Base-by-base conservation (phyloP, 768 basidiomycete genomes). In the Hydnomerulius pinastri region DNA sequence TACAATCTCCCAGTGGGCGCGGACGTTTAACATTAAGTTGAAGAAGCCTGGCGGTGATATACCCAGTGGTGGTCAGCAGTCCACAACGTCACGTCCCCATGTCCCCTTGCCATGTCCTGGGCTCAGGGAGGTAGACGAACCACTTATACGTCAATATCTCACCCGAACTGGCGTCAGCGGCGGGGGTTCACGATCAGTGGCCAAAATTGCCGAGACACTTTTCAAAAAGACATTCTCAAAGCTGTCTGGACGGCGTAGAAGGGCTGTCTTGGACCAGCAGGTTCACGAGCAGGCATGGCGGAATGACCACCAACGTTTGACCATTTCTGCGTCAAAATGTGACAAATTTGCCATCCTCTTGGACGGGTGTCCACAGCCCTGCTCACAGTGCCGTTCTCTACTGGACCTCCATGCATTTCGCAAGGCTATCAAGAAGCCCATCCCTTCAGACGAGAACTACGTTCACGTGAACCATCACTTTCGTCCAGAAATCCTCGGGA, bases 231-330 rank as follows among this genome's bases (percentile, higher is more conserved):
- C 4, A 4, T 32, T 5, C 10, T 4, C n/a, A n/a, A n/a, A n/a
- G n/a, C n/a, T n/a, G n/a, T n/a, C n/a, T n/a, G n/a, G n/a, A n/a
- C n/a, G n/a, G n/a, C n/a, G n/a, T n/a, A n/a, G n/a, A n/a, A n/a
- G n/a, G n/a, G n/a, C n/a, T n/a, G n/a, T n/a, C n/a, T n/a, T n/a
- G n/a, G n/a, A n/a, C n/a, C n/a, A 39, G 3, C 59, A 66, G 37
- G 18, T n/a, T 3, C 55, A 63, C 25, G 51, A 59, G 12, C 56
- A 56, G 15, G 33, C 7, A 5, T 72, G 70, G 69, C 39, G 38
- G 30, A 72, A 68, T 38, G 62, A 68, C 48, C 60, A 61, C 38
- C 29, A 43, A 15, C 21, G 30, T 39, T 1, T 33, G 51, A 18
- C 50, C 64, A 10, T 64, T 54, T 50, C 56, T 60, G 2, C 46